These are phyloP conservation scores for Rhytidiadelphus loreus DNA, from an alignment of 225 moss, liverwort and hornwort genomes.

Conservation along the genomic window DNA sequence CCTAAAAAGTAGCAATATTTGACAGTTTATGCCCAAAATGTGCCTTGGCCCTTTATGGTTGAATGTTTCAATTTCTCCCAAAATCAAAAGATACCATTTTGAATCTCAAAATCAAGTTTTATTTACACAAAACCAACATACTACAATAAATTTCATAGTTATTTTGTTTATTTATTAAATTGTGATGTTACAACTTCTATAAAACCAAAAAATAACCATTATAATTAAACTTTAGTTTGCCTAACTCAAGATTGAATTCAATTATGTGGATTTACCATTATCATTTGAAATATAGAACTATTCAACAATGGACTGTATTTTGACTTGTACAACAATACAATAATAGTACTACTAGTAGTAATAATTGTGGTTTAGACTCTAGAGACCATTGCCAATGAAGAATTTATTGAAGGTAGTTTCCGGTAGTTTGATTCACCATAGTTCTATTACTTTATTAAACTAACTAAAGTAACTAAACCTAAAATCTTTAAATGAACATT, in stretches of 20 bases:
- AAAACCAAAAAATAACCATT: background rate
- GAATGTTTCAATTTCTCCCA: background rate
- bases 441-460: background rate
- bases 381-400: background rate
- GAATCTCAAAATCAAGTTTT: background rate
- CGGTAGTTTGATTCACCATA: background rate
- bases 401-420: background rate
- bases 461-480: background rate
- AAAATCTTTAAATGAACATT: background rate
- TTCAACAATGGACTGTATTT: background rate
- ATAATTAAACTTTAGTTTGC: background rate
- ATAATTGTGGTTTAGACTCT: background rate
- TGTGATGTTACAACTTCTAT: background rate
- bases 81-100: background rate
- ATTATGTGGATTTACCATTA: background rate
- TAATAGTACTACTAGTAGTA: background rate
- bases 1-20: background rate
- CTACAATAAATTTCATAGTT: background rate
- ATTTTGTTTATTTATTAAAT: background rate
- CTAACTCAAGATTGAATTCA: fast-evolving
- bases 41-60: background rate
- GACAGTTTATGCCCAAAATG: background rate
- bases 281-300: background rate
- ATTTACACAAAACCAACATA: background rate
- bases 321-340: fast-evolving